Evolutionary conservation across 495 filamentous ascomycete species (phyloP), one percentile per base, ranked within the genome.

Genomic region (Lindgomyces ingoldianus): DNA sequence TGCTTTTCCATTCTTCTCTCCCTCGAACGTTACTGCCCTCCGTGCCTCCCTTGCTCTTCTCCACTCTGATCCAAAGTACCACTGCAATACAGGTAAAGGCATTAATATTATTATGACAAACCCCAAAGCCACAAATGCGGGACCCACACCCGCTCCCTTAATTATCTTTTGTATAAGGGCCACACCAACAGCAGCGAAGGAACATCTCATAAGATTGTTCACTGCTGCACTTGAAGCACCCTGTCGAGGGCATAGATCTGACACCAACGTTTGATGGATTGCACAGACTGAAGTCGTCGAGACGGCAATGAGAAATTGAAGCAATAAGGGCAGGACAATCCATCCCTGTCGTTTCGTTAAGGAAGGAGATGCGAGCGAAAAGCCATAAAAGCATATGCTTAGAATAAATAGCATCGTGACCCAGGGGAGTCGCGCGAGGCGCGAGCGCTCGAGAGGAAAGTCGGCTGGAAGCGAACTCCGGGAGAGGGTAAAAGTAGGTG

Each of bases 51-150:
- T 16, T 22, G 19, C 42, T 21, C 25, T 12, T 22, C 56, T 59
- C 56, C 56, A 59, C 2, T 47, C 56, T 11, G 44, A 21, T 25
- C 56, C 56, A 42, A 42, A 59, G 27, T 59, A 59, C 56, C 56
- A 59, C 42, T 33, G 45, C 56, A 50, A 42, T 18, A 39, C 41
- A 1, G 56, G 56, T 45, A 48, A 12, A 6, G 45, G 44, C 18
- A 59, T 27, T 16, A 48, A n/a, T 18, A 50, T 19, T 26, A 59
- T 4, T 19, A 59, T 30, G 11, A 59, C 56, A 22, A 59, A 14
- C 11, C 56, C 56, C 3, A 59, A n/a, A 1, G 56, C 22, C 27
- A 59, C 19, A 39, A 59, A 59, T n/a, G 44, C 25, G 14, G 56
- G 45, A 1, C 56, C 42, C 12, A 41, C 27, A 14, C 24, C 41